These are phyloP conservation scores for Melanogaster broomeanus DNA, from an alignment of 768 basidiomycete genomes.

Conservation along the genomic window DNA sequence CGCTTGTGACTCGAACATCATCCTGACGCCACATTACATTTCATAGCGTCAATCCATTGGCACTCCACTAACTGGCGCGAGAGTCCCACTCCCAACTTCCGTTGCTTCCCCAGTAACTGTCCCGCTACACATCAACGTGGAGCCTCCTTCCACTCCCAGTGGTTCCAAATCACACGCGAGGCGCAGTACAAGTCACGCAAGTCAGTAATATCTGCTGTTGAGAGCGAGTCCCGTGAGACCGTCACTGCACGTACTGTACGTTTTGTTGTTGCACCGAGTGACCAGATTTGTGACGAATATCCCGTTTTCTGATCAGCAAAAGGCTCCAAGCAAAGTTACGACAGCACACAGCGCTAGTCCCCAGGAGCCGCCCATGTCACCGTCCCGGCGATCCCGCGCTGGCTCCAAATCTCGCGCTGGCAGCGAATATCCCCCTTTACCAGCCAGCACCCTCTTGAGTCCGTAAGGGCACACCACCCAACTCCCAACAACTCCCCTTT, in stretches of 20 bases:
- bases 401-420: conserved; percentile 36
- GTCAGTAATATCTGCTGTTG: conserved; percentile 26
- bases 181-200: conserved; percentile 30
- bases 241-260: conserved; percentile 25
- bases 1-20: background rate
- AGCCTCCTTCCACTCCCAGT: conserved; percentile 40
- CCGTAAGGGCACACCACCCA: conserved; percentile 31
- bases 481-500: conserved; percentile 30
- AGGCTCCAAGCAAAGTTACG: conserved; percentile 18
- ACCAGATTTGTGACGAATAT: background rate
- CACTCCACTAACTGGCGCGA: conserved; percentile 42
- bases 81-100: conserved; percentile 53
- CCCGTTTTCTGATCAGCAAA: conserved; percentile 16
- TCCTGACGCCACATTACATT: conserved; percentile 10
- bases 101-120: conserved; percentile 49
- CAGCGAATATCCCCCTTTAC: conserved; percentile 58
- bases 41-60: conserved; percentile 24
- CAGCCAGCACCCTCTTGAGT: conserved; percentile 44
- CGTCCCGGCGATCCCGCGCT: conserved; percentile 32
- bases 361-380: conserved; percentile 30
- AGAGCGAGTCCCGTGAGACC: conserved; percentile 33
- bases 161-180: conserved; percentile 34
- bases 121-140: conserved; percentile 51
- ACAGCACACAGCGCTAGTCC: conserved; percentile 21
- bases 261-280: background rate